These are phyloP conservation scores for Trichophaea hybrida DNA, from an alignment of 2,329 filamentous ascomycete genomes.

Conservation along the genomic window DNA sequence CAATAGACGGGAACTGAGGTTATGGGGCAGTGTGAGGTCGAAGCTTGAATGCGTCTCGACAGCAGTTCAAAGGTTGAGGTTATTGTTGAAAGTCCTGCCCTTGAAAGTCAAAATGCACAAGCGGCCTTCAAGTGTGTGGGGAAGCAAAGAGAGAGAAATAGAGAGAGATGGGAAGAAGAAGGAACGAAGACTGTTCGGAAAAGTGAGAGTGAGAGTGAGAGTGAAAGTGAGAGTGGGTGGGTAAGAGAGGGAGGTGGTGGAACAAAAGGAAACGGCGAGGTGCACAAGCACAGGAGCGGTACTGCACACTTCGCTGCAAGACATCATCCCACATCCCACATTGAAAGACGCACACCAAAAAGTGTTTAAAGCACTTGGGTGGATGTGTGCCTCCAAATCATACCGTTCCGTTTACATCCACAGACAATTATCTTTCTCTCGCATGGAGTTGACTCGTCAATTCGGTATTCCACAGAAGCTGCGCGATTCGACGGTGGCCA, in stretches of 20 bases:
- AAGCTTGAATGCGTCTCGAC: neutral
- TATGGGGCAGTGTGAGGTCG: neutral
- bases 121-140: neutral
- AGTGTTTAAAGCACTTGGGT: no score
- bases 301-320: no score
- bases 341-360: no score
- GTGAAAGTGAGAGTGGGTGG: slow-evolving; percentile 7
- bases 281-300: no score
- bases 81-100: neutral
- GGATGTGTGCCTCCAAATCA: no score
- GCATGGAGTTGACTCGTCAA: no score
- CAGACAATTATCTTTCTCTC: no score
- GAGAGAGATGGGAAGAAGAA: neutral
- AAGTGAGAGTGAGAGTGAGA: slow-evolving; percentile 5
- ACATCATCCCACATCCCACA: no score
- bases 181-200: neutral
- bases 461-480: no score
- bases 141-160: neutral
- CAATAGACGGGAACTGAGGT: neutral
- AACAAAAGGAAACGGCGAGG: neutral
- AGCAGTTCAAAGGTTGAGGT: neutral
- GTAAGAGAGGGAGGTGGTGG: slow-evolving; percentile 1
- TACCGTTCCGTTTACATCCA: no score
- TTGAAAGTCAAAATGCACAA: neutral
- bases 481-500: no score